Percentiles rank a stretch among this genome's conserved stretches.
phyloP scores from a whole-genome alignment of 176 grass and related monocot genomes.

The Eragrostis curvula region DNA sequence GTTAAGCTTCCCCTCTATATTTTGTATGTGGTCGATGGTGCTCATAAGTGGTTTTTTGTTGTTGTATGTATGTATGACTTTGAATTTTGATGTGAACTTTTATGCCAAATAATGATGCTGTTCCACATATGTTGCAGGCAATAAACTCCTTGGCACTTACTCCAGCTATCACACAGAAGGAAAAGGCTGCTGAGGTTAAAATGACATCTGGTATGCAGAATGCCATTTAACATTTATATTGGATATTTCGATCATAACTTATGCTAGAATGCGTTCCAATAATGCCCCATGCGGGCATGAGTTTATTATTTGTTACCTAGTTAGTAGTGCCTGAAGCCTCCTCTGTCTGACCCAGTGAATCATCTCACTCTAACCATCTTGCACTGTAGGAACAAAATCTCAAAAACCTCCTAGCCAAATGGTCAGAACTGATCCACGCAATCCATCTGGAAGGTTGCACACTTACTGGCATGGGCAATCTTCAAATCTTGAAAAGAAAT shows the following conservation, averaged over 20 bases:
- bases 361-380: slow-evolving; percentile 34
- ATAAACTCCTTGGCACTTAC: slow-evolving; percentile 40
- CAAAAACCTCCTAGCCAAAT: slow-evolving; percentile 86
- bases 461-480: slow-evolving; percentile 73
- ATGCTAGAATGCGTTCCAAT: slow-evolving; percentile 13
- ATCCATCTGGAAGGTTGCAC: slow-evolving; percentile 88
- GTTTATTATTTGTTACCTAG: slow-evolving; percentile 12
- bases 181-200: slow-evolving; percentile 54
- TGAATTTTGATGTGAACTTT: slow-evolving; percentile 24
- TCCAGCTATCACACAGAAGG: slow-evolving; percentile 59
- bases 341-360: not conserved
- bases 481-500: slow-evolving; percentile 77
- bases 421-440: slow-evolving; percentile 84
- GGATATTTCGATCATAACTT: not conserved
- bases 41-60: not conserved
- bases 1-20: slow-evolving; percentile 22
- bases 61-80: slow-evolving; percentile 27
- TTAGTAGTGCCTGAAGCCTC: not conserved
- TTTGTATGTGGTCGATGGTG: not conserved
- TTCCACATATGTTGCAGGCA: slow-evolving; percentile 51
- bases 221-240: slow-evolving; percentile 5
- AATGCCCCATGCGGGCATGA: not conserved
- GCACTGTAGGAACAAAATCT: slow-evolving; percentile 62
- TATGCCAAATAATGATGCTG: slow-evolving; percentile 33
- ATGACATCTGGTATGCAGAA: slow-evolving; percentile 58